Percentiles rank a stretch among this genome's conserved stretches.
Conservation (phyloP, 2,329 filamentous ascomycete genomes). For the Thelonectria discophora region DNA sequence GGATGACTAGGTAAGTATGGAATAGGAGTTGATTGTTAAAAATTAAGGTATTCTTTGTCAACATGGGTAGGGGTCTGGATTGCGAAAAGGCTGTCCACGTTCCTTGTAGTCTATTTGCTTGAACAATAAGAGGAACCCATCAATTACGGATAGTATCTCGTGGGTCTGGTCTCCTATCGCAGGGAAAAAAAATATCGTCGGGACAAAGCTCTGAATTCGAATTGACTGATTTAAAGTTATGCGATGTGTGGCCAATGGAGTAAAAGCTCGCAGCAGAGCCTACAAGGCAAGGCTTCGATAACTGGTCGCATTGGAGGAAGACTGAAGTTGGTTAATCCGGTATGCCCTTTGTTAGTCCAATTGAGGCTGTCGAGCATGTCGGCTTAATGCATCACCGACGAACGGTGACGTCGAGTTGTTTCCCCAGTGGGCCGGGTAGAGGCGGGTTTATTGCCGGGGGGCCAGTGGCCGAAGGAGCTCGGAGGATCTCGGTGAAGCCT, state of each 20-base stretch:
- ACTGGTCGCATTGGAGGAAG: too few relatives aligned
- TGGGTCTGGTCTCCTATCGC: background rate
- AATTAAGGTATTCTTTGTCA: too few relatives aligned
- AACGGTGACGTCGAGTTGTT: constrained; percentile 35
- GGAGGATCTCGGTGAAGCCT: constrained; percentile 19
- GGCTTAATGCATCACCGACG: constrained; percentile 22
- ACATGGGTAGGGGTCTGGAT: too few relatives aligned
- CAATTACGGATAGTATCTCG: background rate
- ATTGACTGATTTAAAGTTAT: background rate
- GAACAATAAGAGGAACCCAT: background rate
- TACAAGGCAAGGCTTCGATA: background rate
- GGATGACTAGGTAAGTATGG: constrained; percentile 20
- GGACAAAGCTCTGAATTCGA: background rate
- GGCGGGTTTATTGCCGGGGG: constrained; percentile 36
- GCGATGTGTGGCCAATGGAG: background rate
- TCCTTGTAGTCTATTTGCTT: too few relatives aligned
- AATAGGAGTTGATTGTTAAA: background rate
- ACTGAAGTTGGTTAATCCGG: too few relatives aligned
- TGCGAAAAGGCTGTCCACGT: too few relatives aligned
- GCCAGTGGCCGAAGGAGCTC: constrained; percentile 25
- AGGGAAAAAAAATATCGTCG: constrained; percentile 4
- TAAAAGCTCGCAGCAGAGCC: constrained; percentile 1
- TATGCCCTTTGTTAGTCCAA: constrained; percentile 8
- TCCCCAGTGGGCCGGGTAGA: constrained; percentile 34
- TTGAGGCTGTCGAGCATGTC: constrained; percentile 4